A percentile compares a stretch with the other conserved stretches of the same genome.
phyloP scores from a whole-genome alignment of 2,329 filamentous ascomycete genomes.

The Huntiella moniliformis region DNA sequence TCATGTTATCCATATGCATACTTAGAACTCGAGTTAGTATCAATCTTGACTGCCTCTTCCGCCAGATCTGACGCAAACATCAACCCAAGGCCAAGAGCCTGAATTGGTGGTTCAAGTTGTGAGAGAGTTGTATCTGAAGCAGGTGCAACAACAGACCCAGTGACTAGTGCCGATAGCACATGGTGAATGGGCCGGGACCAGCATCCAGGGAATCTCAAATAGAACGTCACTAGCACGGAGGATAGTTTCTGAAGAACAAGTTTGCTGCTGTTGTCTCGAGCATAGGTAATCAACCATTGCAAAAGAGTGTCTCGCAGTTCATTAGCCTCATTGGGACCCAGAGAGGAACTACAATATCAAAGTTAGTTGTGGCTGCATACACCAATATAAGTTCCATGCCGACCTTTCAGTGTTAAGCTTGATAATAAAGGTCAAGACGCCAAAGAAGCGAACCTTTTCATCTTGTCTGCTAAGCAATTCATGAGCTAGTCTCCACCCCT shows the following conservation, averaged over 20 bases:
- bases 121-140: neutral
- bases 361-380: neutral
- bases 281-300: conserved; percentile 39
- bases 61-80: conserved; percentile 25
- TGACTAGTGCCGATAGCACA: conserved; percentile 29
- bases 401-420: conserved; percentile 87
- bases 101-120: neutral
- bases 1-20: conserved; percentile 17
- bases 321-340: conserved; percentile 37
- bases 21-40: conserved; percentile 40
- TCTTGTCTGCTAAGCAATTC: conserved; percentile 49
- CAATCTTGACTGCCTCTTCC: conserved; percentile 49
- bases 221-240: conserved; percentile 59
- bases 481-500: conserved; percentile 76
- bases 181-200: conserved; percentile 51
- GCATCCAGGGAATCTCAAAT: conserved; percentile 46
- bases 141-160: neutral
- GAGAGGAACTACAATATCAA: conserved; percentile 21
- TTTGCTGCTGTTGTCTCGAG: conserved; percentile 31
- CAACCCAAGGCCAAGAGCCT: conserved; percentile 5
- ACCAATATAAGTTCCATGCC: conserved; percentile 13
- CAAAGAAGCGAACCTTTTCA: conserved; percentile 74
- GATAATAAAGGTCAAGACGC: conserved; percentile 77
- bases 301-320: conserved; percentile 42
- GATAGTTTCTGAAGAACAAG: conserved; percentile 57